Percentiles rank a stretch among this genome's conserved stretches.
phyloP scores from a whole-genome alignment of 371 early-diverging fungal species.

The Batkoa obscura region DNA sequence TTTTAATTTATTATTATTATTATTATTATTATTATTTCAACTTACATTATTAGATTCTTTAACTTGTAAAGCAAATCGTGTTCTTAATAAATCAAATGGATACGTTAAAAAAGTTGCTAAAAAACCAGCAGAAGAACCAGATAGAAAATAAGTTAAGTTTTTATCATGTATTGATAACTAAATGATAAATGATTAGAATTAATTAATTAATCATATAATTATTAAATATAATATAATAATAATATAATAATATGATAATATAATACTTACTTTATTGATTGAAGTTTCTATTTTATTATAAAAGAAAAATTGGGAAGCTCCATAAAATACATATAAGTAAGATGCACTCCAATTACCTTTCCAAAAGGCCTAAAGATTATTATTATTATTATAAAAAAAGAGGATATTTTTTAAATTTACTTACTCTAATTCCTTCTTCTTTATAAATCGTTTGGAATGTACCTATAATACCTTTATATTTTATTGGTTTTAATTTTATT shows the following conservation, averaged over 20 bases:
- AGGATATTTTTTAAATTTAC: background rate
- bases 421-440: constrained; percentile 57
- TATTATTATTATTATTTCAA: background rate
- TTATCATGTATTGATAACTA: constrained; percentile 11
- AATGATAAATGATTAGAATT: constrained; percentile 7
- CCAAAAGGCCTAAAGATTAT: constrained; percentile 46
- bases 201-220: background rate
- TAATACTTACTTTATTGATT: constrained; percentile 9
- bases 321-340: constrained; percentile 74
- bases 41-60: constrained; percentile 18
- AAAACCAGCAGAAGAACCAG: constrained; percentile 55
- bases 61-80: constrained; percentile 76
- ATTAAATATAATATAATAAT: background rate
- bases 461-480: constrained; percentile 33
- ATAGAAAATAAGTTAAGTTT: constrained; percentile 24
- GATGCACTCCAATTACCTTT: constrained; percentile 88
- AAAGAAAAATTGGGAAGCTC: constrained; percentile 66
- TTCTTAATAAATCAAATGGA: constrained; percentile 84
- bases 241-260: background rate
- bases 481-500: constrained; percentile 9
- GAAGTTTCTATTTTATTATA: constrained; percentile 31
- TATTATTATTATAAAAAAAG: background rate
- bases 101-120: constrained; percentile 67
- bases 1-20: background rate
- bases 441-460: constrained; percentile 28